These are phyloP conservation scores for Debaryomycetaceae sp. DNA, from an alignment of 1,139 yeast species.

Conservation along the genomic window DNA sequence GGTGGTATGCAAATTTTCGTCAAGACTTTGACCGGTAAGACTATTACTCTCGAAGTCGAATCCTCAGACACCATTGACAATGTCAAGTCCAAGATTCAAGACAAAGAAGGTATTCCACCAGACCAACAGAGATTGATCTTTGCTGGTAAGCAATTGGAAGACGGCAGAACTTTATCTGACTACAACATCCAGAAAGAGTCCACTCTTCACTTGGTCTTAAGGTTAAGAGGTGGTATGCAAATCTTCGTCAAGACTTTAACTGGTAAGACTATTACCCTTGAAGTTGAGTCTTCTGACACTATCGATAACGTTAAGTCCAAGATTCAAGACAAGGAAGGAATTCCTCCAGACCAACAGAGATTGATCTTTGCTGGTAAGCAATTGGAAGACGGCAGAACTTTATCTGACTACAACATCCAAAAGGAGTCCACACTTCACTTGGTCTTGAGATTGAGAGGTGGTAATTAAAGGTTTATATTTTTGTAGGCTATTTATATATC, in stretches of 20 bases:
- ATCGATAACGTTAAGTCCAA: slow-evolving; percentile 91
- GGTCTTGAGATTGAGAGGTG: slow-evolving; percentile 62
- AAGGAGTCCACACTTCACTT: slow-evolving; percentile 60
- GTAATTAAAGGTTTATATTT: slow-evolving; percentile 71
- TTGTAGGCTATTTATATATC: background rate
- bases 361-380: slow-evolving; percentile 98
- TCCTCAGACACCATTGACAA: slow-evolving; percentile 73
- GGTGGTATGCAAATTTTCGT: slow-evolving; percentile 82
- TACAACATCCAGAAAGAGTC: slow-evolving; percentile 69
- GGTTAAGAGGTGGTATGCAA: slow-evolving; percentile 87
- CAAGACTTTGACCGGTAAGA: slow-evolving; percentile 65
- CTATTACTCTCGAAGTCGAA: slow-evolving; percentile 68
- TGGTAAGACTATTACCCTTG: slow-evolving; percentile 72
- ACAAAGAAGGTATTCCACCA: slow-evolving; percentile 52
- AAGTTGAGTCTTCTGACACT: slow-evolving; percentile 26
- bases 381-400: slow-evolving; percentile 94
- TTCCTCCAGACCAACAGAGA: slow-evolving; percentile 97
- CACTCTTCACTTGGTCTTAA: slow-evolving; percentile 52
- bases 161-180: slow-evolving; percentile 64
- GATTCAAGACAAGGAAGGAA: slow-evolving; percentile 97
- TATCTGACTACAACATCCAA: slow-evolving; percentile 44
- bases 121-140: slow-evolving; percentile 56
- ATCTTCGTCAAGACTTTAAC: slow-evolving; percentile 97
- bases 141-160: slow-evolving; percentile 63
- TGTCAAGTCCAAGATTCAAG: slow-evolving; percentile 53